A percentile compares a stretch with the other conserved stretches of the same genome.
phyloP scores from a whole-genome alignment of 306 rosid species.

The Adenanthera pavonina region DNA sequence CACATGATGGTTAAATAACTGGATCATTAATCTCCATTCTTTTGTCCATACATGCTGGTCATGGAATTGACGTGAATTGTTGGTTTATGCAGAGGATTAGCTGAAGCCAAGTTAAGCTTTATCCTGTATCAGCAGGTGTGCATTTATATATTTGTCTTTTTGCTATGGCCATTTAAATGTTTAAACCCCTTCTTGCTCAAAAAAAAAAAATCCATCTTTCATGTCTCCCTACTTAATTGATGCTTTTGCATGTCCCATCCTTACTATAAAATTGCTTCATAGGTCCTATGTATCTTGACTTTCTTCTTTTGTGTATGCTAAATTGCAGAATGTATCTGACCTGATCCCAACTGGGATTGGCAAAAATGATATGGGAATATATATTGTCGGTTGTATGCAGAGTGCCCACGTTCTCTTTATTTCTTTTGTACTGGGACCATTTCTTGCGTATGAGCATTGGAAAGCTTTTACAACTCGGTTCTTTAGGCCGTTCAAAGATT shows the following conservation, averaged over 20 bases:
- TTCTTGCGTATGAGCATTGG: conserved; percentile 48
- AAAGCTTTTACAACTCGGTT: conserved; percentile 40
- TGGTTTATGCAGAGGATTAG: conserved; percentile 54
- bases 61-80: conserved; percentile 26
- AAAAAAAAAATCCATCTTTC: no score
- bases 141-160: not conserved
- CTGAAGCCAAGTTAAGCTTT: conserved; percentile 30
- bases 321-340: conserved; percentile 46
- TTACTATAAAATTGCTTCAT: conserved; percentile 8
- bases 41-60: conserved; percentile 19
- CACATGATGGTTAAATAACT: not conserved
- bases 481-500: conserved; percentile 39
- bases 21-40: conserved; percentile 4
- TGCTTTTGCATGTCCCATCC: conserved; percentile 14
- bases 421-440: conserved; percentile 50
- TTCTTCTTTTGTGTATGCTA: not conserved
- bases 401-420: conserved; percentile 45
- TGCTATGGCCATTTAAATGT: conserved; percentile 11
- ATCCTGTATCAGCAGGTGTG: conserved; percentile 44
- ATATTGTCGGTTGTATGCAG: conserved; percentile 8
- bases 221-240: not conserved
- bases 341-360: conserved; percentile 43
- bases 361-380: conserved; percentile 37
- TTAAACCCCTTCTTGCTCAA: not conserved
- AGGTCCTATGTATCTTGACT: conserved; percentile 23